Evolutionary conservation across 768 basidiomycete genomes (phyloP).

Genomic region (Plicaturopsis crispa): DNA sequence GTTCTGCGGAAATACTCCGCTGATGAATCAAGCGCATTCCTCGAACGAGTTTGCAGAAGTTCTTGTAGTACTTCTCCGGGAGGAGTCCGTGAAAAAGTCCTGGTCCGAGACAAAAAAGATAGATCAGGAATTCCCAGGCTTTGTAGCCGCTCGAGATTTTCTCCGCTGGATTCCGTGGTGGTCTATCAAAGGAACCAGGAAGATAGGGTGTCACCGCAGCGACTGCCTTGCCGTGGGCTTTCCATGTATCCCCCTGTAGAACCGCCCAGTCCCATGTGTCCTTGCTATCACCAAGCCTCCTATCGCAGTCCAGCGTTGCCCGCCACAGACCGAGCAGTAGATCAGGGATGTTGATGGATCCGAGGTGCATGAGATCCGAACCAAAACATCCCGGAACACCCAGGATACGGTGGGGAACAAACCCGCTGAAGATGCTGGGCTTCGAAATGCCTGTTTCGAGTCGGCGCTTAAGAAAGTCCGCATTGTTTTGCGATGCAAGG

Average conservation of each 20-base stretch:
- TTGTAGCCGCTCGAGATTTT: constrained; percentile 33
- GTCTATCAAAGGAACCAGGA: constrained; percentile 17
- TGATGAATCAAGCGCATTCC: constrained; percentile 17
- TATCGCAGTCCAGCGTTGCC: constrained; percentile 12
- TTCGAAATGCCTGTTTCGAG: constrained; percentile 26
- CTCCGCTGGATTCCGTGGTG: constrained; percentile 24
- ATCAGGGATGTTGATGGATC: constrained; percentile 17
- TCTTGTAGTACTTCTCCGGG: constrained; percentile 11
- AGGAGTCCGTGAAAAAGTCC: constrained; percentile 18
- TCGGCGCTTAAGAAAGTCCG: constrained; percentile 18
- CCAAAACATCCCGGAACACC: constrained; percentile 26
- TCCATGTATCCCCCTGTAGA: constrained; percentile 12
- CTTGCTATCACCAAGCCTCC: constrained; percentile 9
- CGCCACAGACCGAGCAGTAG: constrained; percentile 17
- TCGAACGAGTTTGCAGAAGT: constrained; percentile 17
- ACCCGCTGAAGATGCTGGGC: constrained; percentile 27
- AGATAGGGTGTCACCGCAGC: constrained; percentile 11
- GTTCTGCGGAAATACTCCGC: constrained; percentile 4
- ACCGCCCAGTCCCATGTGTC: constrained; percentile 15
- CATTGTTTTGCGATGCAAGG: constrained; percentile 11
- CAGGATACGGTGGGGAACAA: constrained; percentile 14
- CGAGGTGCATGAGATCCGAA: constrained; percentile 36
- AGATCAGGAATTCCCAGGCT: constrained; percentile 24
- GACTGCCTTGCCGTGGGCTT: constrained; percentile 14
- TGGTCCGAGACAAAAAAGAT: constrained; percentile 26